Evolutionary conservation across 371 early-diverging fungal species (phyloP).

Genomic region (Nosema muscidifuracis): DNA sequence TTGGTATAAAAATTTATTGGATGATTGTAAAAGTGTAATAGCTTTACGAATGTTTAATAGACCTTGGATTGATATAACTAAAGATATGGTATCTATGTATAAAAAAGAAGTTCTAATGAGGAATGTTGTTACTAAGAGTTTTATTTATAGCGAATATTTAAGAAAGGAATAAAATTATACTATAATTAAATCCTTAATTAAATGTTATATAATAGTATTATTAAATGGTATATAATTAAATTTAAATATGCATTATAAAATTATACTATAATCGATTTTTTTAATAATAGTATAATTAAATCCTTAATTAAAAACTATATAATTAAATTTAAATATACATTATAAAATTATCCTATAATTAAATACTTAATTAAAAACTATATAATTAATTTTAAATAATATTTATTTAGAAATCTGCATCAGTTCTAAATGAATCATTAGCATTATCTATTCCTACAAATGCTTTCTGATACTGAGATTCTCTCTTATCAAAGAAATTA

Average conservation of each 20-base stretch:
- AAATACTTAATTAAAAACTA: too few species aligned
- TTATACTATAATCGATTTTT: too few species aligned
- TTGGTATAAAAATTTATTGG: conserved; percentile 21
- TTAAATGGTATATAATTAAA: too few species aligned
- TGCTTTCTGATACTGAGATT: conserved; percentile 93
- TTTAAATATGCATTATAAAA: too few species aligned
- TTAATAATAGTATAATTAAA: too few species aligned
- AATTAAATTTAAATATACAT: too few species aligned
- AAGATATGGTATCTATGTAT: conserved; percentile 87
- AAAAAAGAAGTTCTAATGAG: conserved; percentile 84
- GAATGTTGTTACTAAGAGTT: conserved; percentile 94
- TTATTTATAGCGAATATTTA: conserved; percentile 74
- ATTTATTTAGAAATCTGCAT: conserved; percentile 59
- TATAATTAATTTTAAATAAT: too few species aligned
- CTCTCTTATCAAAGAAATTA: conserved; percentile 98
- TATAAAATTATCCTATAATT: too few species aligned
- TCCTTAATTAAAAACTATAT: too few species aligned
- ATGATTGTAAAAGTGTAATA: conserved; percentile 14
- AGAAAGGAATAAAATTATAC: conserved; percentile 16
- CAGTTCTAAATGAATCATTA: conserved; percentile 41
- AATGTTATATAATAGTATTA: too few species aligned
- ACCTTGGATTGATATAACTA: conserved; percentile 62
- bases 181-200: too few species aligned
- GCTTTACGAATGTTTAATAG: background rate
- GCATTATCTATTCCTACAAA: conserved; percentile 56